phyloP scores from a whole-genome alignment of 495 filamentous ascomycete species.

The Penicillium nucicola region DNA sequence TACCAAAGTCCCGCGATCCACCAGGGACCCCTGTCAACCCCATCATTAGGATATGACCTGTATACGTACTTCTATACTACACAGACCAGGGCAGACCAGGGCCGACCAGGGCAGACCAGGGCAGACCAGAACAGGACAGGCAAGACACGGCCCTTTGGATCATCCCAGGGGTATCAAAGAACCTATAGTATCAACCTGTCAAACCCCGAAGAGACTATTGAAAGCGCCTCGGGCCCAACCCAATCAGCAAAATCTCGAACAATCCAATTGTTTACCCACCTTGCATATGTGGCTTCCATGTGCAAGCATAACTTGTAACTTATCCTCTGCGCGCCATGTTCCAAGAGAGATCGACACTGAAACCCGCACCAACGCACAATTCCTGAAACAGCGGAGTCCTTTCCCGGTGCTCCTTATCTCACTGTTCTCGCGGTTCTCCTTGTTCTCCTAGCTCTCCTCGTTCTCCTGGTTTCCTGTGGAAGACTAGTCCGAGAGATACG shows the following conservation, averaged over 20 bases:
- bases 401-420: not conserved
- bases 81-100: constrained; percentile 6
- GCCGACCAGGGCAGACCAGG: no score
- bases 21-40: no score
- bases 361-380: constrained; percentile 16
- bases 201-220: constrained; percentile 12
- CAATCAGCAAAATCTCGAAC: constrained; percentile 11
- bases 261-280: constrained; percentile 9
- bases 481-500: not conserved
- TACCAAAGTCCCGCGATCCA: no score
- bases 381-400: constrained; percentile 27
- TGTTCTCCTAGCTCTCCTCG: no score
- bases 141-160: not conserved
- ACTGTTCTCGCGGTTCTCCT: not conserved
- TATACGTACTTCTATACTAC: not conserved
- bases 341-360: constrained; percentile 21
- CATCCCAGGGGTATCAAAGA: no score
- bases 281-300: constrained; percentile 4
- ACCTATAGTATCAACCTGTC: not conserved
- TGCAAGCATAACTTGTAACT: not conserved
- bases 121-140: not conserved
- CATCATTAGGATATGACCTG: no score
- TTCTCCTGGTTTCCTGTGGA: no score
- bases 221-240: constrained; percentile 7
- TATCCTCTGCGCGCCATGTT: constrained; percentile 8